phyloP scores from a whole-genome alignment of 108 stramenopile species.

The Fistulifera solaris region DNA sequence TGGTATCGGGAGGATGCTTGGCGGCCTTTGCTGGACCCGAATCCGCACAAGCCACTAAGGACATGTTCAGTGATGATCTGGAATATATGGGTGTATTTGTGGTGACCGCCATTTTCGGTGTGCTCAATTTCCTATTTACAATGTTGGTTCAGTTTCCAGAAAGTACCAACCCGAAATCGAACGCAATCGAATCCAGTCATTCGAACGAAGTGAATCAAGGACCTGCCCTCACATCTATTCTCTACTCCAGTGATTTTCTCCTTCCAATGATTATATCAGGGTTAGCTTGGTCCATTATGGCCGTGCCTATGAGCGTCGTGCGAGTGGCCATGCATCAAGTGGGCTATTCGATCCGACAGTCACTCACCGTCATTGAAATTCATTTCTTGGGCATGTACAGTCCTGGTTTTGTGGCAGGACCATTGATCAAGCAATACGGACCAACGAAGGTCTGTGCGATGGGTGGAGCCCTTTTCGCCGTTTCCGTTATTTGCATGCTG shows the following conservation, averaged over 20 bases:
- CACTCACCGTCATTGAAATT: conserved; percentile 30
- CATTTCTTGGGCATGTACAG: conserved; percentile 39
- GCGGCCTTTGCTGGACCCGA: conserved; percentile 44
- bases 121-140: conserved; percentile 7
- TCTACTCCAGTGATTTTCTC: conserved; percentile 12
- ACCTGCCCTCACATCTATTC: conserved; percentile 5
- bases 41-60: conserved; percentile 21
- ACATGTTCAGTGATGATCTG: conserved; percentile 17
- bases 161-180: neutral
- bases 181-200: neutral
- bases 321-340: conserved; percentile 32
- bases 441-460: conserved; percentile 4
- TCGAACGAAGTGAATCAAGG: neutral
- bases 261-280: conserved; percentile 20
- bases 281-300: conserved; percentile 29
- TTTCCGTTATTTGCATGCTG: conserved; percentile 10
- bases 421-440: conserved; percentile 19
- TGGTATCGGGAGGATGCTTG: conserved; percentile 31
- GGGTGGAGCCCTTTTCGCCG: neutral
- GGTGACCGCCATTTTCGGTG: conserved; percentile 14
- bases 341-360: conserved; percentile 23
- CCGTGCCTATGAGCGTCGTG: conserved; percentile 33
- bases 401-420: conserved; percentile 33
- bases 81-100: conserved; percentile 28
- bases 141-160: neutral